These are phyloP conservation scores for Teunomyces panamensis DNA, from an alignment of 805 yeast species.

Conservation along the genomic window DNA sequence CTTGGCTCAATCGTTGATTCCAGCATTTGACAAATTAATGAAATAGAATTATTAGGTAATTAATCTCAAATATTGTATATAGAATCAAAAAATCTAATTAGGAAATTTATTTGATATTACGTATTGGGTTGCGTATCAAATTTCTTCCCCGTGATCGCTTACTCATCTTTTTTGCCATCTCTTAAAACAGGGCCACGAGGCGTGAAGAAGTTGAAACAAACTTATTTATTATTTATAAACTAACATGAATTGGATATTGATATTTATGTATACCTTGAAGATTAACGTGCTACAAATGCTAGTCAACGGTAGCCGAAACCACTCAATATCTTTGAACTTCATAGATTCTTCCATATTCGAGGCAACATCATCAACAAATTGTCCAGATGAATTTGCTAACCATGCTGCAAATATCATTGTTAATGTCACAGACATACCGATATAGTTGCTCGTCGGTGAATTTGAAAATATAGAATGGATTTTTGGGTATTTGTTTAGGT, in stretches of 20 bases:
- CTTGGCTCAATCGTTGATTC: slow-evolving; percentile 93
- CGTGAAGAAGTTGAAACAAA: neutral
- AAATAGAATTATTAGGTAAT: slow-evolving; percentile 18
- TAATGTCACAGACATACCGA: slow-evolving; percentile 34
- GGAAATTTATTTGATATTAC: neutral
- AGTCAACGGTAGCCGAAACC: slow-evolving; percentile 31
- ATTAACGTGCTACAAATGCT: slow-evolving; percentile 35
- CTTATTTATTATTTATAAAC: neutral
- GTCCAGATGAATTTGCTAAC: slow-evolving; percentile 23
- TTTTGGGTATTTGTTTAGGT: neutral
- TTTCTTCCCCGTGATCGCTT: neutral
- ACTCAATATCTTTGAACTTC: slow-evolving; percentile 28
- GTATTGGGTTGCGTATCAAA: neutral
- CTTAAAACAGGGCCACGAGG: neutral
- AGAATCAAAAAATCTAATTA: neutral
- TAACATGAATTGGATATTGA: slow-evolving; percentile 32
- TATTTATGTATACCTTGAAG: slow-evolving; percentile 34
- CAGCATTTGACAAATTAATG: slow-evolving; percentile 82
- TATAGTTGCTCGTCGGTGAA: slow-evolving; percentile 1
- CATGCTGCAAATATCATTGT: slow-evolving; percentile 15
- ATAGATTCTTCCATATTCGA: slow-evolving; percentile 34
- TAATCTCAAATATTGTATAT: neutral
- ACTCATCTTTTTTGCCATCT: neutral
- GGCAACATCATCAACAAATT: slow-evolving; percentile 23
- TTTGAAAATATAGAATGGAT: too few species aligned